These are phyloP conservation scores for Fonsecaea monophora DNA, from an alignment of 2,329 filamentous ascomycete genomes.

Conservation along the genomic window DNA sequence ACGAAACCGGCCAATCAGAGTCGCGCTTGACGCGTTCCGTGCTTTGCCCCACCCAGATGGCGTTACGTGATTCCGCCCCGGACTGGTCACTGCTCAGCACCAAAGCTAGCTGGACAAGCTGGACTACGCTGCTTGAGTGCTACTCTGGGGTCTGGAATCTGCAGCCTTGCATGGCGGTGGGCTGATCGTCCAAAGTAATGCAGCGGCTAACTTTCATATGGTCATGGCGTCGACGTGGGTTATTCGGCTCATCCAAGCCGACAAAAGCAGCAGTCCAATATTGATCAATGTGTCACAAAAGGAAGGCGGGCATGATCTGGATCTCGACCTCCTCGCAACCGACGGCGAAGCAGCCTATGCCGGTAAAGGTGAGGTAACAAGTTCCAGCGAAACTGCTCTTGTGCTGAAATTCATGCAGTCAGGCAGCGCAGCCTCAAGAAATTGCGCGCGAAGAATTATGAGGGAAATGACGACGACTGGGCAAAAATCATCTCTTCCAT, in stretches of 20 bases:
- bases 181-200: conserved; percentile 8
- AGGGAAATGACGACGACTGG: conserved; percentile 54
- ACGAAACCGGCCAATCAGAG: not conserved
- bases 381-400: not conserved
- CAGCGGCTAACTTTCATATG: not conserved
- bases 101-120: not conserved
- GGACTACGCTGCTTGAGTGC: conserved; percentile 9
- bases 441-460: conserved; percentile 52
- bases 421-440: conserved; percentile 46
- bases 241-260: conserved; percentile 28
- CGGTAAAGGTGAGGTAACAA: conserved; percentile 49
- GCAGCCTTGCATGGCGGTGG: not conserved
- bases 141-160: conserved; percentile 11
- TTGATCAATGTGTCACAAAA: conserved; percentile 58
- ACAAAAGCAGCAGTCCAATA: conserved; percentile 43
- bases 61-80: not conserved
- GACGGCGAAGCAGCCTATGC: conserved; percentile 64
- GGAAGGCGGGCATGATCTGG: conserved; percentile 47
- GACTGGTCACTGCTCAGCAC: conserved; percentile 2
- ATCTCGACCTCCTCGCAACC: conserved; percentile 63
- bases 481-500: conserved; percentile 45
- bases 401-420: conserved; percentile 43
- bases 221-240: conserved; percentile 29
- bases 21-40: conserved; percentile 2
- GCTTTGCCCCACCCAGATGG: conserved; percentile 7